phyloP scores from a whole-genome alignment of 441 rosid genomes.

The Erodium texanum region DNA sequence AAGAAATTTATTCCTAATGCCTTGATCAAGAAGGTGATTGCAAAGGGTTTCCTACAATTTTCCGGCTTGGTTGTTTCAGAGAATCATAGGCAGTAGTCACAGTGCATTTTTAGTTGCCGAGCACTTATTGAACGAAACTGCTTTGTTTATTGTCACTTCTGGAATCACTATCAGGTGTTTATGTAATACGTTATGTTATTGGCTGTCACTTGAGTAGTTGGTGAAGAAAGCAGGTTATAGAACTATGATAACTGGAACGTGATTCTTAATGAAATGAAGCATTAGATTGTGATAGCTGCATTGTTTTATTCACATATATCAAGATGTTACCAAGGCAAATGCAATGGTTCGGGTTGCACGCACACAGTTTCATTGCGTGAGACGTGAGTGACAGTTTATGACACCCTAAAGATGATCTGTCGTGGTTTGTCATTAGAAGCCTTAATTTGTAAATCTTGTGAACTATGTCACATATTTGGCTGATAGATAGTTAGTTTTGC shows the following conservation, averaged over 20 bases:
- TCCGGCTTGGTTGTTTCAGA: neutral
- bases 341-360: neutral
- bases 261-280: neutral
- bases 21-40: neutral
- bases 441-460: neutral
- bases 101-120: neutral
- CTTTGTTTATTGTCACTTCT: neutral
- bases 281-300: neutral
- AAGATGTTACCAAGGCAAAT: neutral
- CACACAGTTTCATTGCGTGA: neutral
- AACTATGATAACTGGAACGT: neutral
- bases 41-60: neutral
- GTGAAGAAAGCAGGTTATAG: neutral
- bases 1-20: neutral
- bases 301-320: neutral
- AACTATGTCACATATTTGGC: neutral
- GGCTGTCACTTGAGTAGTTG: neutral
- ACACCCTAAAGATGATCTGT: neutral
- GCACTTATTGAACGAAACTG: neutral
- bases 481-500: neutral
- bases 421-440: neutral
- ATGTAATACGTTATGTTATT: neutral
- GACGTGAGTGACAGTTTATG: neutral
- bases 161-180: neutral
- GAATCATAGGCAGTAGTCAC: too few species aligned